Base-by-base conservation (phyloP, 2,329 filamentous ascomycete genomes). In the Fusarium nanum region DNA sequence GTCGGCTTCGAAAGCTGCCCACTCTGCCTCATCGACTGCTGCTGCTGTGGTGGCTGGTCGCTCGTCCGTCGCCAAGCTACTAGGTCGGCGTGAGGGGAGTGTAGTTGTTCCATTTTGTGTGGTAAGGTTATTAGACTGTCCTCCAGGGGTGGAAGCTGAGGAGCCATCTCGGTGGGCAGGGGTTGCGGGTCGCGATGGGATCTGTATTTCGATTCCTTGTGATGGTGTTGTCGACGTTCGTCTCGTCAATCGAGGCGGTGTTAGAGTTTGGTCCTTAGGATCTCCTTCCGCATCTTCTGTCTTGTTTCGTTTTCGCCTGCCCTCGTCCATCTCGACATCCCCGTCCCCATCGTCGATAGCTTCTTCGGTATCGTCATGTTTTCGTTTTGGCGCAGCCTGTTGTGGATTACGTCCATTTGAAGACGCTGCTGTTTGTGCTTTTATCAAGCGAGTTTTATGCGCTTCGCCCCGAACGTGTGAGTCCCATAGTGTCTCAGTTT, bases 1-100 rank as follows among this genome's bases (percentile, higher is more conserved):
- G 56, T 97, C 93, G 5, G 92, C 92, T 77, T 97, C 91, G 76
- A 97, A 97, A 11, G 93, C 92, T 3, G 92, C 91, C 92, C 92
- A 96, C 79, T 96, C 92, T 56, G 91, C 88, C 75, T 97, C 93
- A 76, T 94, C 89, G 11, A 84, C 81, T 10, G 77, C 69, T 20
- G 70, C 62, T 44, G 72, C 56, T 20, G 67, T 48, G 27, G 71
- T 37, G 13, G 57, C 55, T 42, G 68, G 59, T n/a, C 71, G 44
- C 13, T 74, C 61, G 34, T 72, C 62, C 44, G 62, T 63, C 12
- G 73, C 9, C 32, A 76, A 56, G 28, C 64, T 69, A 49, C 63
- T 76, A 49, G 66, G 70, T 30, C 71, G 77, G 2, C 78, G 75
- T 2, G 78, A 74, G 7, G 71, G 76, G 40, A 81, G 80, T 4